phyloP scores from a whole-genome alignment of 2,329 filamentous ascomycete genomes.

The Juglanconis juglandina region DNA sequence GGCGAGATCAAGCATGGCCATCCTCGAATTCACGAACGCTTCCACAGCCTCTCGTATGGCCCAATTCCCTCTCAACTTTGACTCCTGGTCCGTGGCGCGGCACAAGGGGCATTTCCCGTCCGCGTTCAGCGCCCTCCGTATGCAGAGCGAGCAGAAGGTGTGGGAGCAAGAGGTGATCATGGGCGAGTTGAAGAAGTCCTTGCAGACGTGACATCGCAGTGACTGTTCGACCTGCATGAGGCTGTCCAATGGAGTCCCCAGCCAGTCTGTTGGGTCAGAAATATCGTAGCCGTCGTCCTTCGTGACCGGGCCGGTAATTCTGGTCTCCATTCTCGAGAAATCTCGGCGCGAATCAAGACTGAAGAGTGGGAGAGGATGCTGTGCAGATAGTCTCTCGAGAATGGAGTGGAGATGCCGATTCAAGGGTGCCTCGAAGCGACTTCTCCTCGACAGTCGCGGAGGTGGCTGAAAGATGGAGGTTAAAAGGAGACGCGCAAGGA shows the following conservation, averaged over 20 bases:
- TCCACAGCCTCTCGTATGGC: slow-evolving; percentile 81
- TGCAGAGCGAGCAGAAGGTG: slow-evolving; percentile 95
- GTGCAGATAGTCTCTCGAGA: background rate
- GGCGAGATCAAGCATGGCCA: slow-evolving; percentile 62
- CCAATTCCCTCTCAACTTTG: slow-evolving; percentile 81
- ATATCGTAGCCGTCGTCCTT: slow-evolving; percentile 25
- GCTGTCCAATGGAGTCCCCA: slow-evolving; percentile 62
- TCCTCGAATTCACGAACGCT: slow-evolving; percentile 66
- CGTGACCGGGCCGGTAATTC: slow-evolving; percentile 2
- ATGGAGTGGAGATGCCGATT: background rate
- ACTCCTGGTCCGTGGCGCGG: slow-evolving; percentile 72
- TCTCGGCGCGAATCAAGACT: background rate
- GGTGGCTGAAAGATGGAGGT: background rate
- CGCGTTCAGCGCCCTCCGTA: slow-evolving; percentile 75
- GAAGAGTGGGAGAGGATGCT: too few species aligned
- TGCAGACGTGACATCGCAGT: slow-evolving; percentile 93
- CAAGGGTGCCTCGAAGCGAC: background rate
- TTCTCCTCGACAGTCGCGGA: background rate
- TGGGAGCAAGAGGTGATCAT: slow-evolving; percentile 94
- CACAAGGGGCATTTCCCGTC: slow-evolving; percentile 90
- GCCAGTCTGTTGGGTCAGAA: slow-evolving; percentile 72
- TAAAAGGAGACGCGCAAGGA: background rate
- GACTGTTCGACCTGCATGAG: slow-evolving; percentile 75
- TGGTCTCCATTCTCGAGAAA: slow-evolving; percentile 3
- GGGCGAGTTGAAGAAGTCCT: slow-evolving; percentile 92